phyloP scores from a whole-genome alignment of 2,329 filamentous ascomycete species.

The Claviceps pusilla region DNA sequence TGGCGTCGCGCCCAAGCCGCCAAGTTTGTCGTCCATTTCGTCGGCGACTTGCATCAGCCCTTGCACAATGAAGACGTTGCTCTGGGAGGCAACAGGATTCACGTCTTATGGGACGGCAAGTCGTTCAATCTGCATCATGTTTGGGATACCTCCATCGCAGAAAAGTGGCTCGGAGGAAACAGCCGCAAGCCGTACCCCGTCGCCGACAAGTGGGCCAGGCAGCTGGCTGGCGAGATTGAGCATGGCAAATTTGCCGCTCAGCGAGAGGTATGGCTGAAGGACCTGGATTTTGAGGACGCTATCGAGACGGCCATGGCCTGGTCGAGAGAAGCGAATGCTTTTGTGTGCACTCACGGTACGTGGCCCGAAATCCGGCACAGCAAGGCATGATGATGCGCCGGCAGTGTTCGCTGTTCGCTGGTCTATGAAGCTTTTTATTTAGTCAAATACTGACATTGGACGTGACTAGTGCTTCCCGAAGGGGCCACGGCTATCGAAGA shows the following conservation, averaged over 20 bases:
- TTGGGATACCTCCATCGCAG: constrained; percentile 58
- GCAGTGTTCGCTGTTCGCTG: too few species aligned
- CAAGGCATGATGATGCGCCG: background rate
- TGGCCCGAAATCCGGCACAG: constrained; percentile 1
- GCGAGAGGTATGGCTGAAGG: constrained; percentile 39
- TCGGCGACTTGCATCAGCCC: constrained; percentile 57
- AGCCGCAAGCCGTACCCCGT: constrained; percentile 32
- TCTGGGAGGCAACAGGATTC: constrained; percentile 53
- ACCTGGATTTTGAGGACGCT: constrained; percentile 39
- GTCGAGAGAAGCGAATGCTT: constrained; percentile 48
- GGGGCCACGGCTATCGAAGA: constrained; percentile 42
- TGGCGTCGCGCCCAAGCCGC: constrained; percentile 41
- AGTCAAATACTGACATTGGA: background rate
- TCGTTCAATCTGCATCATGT: constrained; percentile 54
- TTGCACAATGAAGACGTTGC: constrained; percentile 50
- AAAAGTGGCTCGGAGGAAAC: constrained; percentile 45
- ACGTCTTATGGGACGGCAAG: constrained; percentile 43
- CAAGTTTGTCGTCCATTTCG: constrained; percentile 54
- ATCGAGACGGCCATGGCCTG: constrained; percentile 43
- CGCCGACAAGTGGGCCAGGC: constrained; percentile 41
- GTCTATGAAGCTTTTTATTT: background rate
- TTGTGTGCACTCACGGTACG: constrained; percentile 47
- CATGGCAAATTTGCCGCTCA: constrained; percentile 37
- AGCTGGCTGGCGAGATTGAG: constrained; percentile 38
- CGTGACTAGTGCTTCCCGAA: constrained; percentile 39